Percentiles rank a stretch among this genome's conserved stretches.
Conservation (phyloP, 306 rosid species). For the Geum urbanum region DNA sequence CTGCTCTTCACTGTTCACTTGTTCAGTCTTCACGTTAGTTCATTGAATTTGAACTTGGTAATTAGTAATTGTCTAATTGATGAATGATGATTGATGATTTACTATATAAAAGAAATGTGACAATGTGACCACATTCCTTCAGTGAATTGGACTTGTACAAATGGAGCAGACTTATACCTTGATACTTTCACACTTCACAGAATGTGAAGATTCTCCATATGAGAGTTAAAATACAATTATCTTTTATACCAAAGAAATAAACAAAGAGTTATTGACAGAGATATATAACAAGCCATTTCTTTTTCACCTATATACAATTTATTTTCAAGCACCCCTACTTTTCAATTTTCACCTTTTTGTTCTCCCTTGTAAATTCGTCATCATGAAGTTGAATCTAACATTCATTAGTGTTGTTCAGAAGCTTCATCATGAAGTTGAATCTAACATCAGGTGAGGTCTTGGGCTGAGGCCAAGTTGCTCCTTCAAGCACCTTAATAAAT, state of each 20-base stretch:
- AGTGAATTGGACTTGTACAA: no score
- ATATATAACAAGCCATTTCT: background rate
- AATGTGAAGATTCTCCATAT: no score
- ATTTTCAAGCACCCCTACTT: conserved; percentile 17
- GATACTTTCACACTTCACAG: no score
- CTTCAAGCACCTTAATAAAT: conserved; percentile 72
- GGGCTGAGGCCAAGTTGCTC: conserved; percentile 97
- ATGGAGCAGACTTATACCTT: no score
- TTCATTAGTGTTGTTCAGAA: conserved; percentile 45
- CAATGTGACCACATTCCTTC: no score
- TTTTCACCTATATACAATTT: conserved; percentile 30
- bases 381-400: conserved; percentile 37
- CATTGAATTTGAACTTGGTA: no score
- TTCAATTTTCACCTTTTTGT: background rate
- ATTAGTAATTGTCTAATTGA: no score
- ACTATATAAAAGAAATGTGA: no score
- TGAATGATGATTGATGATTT: no score
- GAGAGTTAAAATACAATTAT: no score
- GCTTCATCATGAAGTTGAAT: conserved; percentile 96
- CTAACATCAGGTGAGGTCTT: conserved; percentile 70
- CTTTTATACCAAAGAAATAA: conserved; percentile 2
- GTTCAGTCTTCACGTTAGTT: no score
- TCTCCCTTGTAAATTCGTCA: conserved; percentile 1
- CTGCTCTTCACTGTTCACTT: no score
- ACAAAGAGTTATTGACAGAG: background rate